Evolutionary conservation across 208 protist genomes (phyloP), one percentile per base, ranked within the genome.

Genomic region (Endotrypanum monterogeii): DNA sequence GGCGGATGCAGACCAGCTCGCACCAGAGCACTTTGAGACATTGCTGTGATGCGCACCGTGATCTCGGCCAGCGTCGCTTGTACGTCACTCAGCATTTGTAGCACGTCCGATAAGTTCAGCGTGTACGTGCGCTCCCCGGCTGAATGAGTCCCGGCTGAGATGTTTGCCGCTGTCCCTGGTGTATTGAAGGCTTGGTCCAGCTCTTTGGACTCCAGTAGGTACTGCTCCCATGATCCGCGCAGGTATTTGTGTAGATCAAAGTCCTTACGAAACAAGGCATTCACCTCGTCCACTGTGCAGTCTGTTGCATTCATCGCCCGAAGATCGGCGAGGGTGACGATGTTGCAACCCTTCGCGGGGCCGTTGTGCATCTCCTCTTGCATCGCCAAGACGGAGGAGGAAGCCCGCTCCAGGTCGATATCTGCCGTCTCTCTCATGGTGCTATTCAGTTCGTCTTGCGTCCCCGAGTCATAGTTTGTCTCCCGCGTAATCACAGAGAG

Each of bases 191-290:
- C 54, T 54, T 66, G 73, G 23, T 76, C 70, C 32, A 55, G 41
- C 51, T 63, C 56, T n/a, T 60, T 52, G 2, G 56, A 69, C 41
- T 61, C 52, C 52, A 28, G 28, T 41, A 74, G 30, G 66, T 65
- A 80, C 63, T 79, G 66, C 56, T 78, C 78, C 74, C 77, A 93
- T 56, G 70, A 73, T 0, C 83, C 70, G 37, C 73, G 78, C 32
- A 97, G 84, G 73, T 91, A 97, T 14, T 68, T 65, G n/a, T 74
- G 72, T 44, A 93, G 77, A 78, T 97, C 89, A 82, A 97, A 94
- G 63, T 89, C 75, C 12, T 57, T 70, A 30, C 63, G 78, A 66
- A 94, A 95, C 39, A 97, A 74, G 25, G 82, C 83, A 78, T 96
- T 97, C 9, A 97, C 80, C 82, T 97, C 93, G 11, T 90, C 88